Evolutionary conservation across 768 basidiomycete genomes (phyloP).

Genomic region (Leucocoprinus leucothites): DNA sequence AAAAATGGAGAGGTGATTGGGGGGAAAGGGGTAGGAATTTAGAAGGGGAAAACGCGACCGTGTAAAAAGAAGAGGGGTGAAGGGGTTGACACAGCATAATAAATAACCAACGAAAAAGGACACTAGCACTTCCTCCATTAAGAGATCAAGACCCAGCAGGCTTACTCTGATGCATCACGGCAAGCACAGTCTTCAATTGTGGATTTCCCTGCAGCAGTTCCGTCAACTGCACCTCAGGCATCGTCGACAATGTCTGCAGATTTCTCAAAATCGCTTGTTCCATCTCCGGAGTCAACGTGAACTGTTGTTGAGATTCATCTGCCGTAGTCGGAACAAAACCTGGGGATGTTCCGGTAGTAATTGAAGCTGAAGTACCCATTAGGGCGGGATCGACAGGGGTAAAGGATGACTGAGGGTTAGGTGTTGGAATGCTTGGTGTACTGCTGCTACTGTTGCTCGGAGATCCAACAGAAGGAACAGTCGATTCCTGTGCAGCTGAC

Average conservation of each 20-base stretch:
- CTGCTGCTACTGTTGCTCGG: not conserved
- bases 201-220: slow-evolving; percentile 36
- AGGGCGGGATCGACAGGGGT: not conserved
- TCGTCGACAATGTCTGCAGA: slow-evolving; percentile 27
- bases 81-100: no score
- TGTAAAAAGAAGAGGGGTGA: no score
- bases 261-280: slow-evolving; percentile 16
- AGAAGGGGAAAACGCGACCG: no score
- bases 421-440: not conserved
- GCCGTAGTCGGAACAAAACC: slow-evolving; percentile 3
- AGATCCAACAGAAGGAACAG: not conserved
- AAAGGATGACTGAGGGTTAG: slow-evolving; percentile 4
- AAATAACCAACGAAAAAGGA: no score
- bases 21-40: no score
- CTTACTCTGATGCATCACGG: slow-evolving; percentile 5
- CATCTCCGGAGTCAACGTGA: slow-evolving; percentile 14
- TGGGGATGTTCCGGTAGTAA: not conserved
- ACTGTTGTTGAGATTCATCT: slow-evolving; percentile 10
- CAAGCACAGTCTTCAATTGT: slow-evolving; percentile 25
- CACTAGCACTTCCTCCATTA: no score
- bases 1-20: no score
- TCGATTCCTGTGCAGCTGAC: no score
- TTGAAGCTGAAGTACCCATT: not conserved
- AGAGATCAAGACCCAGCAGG: not conserved
- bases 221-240: slow-evolving; percentile 34